phyloP scores from a whole-genome alignment of 2,329 filamentous ascomycete genomes.

The Onygenales sp. region DNA sequence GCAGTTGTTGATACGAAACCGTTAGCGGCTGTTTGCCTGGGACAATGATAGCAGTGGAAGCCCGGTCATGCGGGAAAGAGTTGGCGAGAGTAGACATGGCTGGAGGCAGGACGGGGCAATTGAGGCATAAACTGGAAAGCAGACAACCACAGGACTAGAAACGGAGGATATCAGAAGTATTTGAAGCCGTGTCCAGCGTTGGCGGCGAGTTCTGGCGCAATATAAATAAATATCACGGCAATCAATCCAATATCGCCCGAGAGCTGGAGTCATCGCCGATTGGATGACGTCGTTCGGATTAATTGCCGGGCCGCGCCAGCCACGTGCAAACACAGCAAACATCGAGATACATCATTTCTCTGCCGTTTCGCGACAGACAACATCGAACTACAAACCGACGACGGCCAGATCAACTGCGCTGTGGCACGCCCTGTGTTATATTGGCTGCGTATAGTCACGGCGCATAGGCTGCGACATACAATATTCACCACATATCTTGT shows the following conservation, averaged over 20 bases:
- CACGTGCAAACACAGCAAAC: slow-evolving; percentile 13
- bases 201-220: no score
- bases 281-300: neutral
- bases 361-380: neutral
- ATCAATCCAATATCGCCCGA: neutral
- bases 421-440: neutral
- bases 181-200: no score
- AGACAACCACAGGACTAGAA: no score
- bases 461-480: neutral
- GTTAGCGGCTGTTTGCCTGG: slow-evolving; percentile 55
- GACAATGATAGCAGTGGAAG: slow-evolving; percentile 60
- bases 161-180: no score
- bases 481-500: slow-evolving; percentile 2
- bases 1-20: slow-evolving; percentile 61
- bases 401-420: neutral
- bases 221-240: no score
- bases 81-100: slow-evolving; percentile 49
- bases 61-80: slow-evolving; percentile 44
- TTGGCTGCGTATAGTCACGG: neutral
- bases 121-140: neutral
- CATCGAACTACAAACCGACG: neutral
- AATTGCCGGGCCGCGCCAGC: neutral
- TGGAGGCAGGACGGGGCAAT: neutral
- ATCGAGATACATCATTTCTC: neutral
- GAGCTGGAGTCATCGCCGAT: neutral